These are phyloP conservation scores for Salix udensis DNA, from an alignment of 345 rosid genomes.

Conservation along the genomic window DNA sequence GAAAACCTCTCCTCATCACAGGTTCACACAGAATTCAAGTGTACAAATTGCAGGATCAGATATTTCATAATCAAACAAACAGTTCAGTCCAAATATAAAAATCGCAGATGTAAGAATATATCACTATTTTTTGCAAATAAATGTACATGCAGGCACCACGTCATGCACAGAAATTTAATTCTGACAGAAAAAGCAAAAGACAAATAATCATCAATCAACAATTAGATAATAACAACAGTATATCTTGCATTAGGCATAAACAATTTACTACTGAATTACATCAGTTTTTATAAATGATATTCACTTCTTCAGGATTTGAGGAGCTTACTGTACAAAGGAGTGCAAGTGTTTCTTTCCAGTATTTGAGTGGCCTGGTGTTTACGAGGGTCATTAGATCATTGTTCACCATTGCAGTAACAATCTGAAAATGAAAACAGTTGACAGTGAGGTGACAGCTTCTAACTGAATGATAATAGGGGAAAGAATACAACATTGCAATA, in stretches of 20 bases:
- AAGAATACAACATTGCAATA: neutral
- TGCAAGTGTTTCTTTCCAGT: conserved; percentile 97
- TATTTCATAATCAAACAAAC: neutral
- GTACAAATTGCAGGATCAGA: neutral
- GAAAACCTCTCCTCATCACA: neutral
- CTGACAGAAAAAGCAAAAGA: neutral
- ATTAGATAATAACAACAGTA: neutral
- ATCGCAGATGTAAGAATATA: neutral
- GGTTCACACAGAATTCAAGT: neutral
- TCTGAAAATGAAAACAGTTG: conserved; percentile 38
- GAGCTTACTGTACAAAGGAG: conserved; percentile 83
- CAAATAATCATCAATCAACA: neutral
- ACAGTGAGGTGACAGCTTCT: neutral
- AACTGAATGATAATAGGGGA: neutral
- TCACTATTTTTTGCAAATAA: neutral
- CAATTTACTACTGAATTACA: neutral
- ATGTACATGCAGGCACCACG: neutral
- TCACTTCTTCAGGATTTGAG: neutral
- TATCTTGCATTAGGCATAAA: neutral
- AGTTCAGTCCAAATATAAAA: neutral
- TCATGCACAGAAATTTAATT: neutral
- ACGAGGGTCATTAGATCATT: conserved; percentile 81
- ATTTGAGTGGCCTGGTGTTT: conserved; percentile 66
- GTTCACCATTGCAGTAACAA: conserved; percentile 93
- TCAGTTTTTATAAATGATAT: neutral